These are phyloP conservation scores for Penicillium sp. DNA, from an alignment of 2,329 filamentous ascomycete genomes.

Conservation along the genomic window DNA sequence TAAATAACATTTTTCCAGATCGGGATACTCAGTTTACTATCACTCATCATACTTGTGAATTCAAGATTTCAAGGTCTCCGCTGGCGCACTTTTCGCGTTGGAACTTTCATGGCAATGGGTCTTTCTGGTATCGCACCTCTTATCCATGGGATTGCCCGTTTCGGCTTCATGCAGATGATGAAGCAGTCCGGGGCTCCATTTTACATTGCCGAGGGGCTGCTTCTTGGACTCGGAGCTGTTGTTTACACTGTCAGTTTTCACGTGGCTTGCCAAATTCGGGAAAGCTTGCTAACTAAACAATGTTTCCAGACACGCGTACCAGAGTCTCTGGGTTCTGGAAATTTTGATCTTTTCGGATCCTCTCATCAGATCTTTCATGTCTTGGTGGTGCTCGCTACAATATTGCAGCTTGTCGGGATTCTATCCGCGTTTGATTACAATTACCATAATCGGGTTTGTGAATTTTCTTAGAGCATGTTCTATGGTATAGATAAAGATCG, in stretches of 20 bases:
- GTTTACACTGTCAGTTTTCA: conserved; percentile 3
- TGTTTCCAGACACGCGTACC: conserved; percentile 1
- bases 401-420: not conserved
- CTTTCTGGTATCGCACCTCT: conserved; percentile 3
- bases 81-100: conserved; percentile 7
- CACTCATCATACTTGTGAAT: not conserved
- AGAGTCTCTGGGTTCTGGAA: not conserved
- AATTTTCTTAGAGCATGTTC: not conserved
- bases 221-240: conserved; percentile 2
- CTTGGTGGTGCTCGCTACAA: conserved; percentile 1
- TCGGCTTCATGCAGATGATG: conserved; percentile 1
- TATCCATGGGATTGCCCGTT: conserved; percentile 1
- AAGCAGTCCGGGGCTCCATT: conserved; percentile 4
- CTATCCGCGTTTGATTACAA: conserved; percentile 7
- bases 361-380: conserved; percentile 12
- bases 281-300: not conserved
- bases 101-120: conserved; percentile 4
- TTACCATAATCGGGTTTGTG: conserved; percentile 3
- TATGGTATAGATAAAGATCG: not conserved
- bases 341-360: conserved; percentile 5
- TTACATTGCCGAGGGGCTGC: not conserved
- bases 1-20: not conserved
- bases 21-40: not conserved
- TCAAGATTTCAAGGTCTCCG: conserved; percentile 1
- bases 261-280: not conserved